Conservation (phyloP, 2,329 filamentous ascomycete species). For the Penicillium sp. region DNA sequence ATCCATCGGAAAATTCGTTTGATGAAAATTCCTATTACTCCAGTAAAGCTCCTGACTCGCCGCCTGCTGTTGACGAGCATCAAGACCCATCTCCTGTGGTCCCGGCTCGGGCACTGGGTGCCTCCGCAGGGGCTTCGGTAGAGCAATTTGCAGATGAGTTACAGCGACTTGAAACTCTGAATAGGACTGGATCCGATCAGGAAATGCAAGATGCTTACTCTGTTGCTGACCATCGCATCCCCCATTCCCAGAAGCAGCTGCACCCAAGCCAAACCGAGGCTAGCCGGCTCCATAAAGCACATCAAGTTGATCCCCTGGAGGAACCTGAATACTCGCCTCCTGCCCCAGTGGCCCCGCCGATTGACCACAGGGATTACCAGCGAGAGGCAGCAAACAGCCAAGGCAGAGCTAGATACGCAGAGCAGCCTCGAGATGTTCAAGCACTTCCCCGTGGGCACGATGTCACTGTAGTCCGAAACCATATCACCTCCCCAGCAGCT, state of each 20-base stretch:
- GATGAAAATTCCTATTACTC: conserved; percentile 97
- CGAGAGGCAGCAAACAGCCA: conserved; percentile 25
- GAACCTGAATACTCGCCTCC: conserved; percentile 52
- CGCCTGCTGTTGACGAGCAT: conserved; percentile 47
- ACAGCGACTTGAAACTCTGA: conserved; percentile 39
- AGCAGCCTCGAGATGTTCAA: conserved; percentile 44
- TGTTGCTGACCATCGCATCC: conserved; percentile 37
- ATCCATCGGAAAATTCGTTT: conserved; percentile 64
- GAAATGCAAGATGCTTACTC: conserved; percentile 41
- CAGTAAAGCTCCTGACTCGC: conserved; percentile 79
- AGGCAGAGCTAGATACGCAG: conserved; percentile 41
- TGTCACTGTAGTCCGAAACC: conserved; percentile 68
- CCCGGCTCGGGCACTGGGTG: conserved; percentile 12
- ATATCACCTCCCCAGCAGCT: conserved; percentile 71
- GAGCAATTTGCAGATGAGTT: conserved; percentile 37
- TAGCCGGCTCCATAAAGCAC: conserved; percentile 22
- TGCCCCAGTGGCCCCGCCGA: conserved; percentile 39
- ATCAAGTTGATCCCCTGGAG: conserved; percentile 39
- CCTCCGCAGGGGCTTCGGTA: conserved; percentile 25
- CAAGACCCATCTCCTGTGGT: conserved; percentile 31
- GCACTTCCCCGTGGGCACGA: conserved; percentile 40
- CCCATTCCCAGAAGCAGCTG: conserved; percentile 31
- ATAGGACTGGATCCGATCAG: conserved; percentile 37
- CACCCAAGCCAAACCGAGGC: conserved; percentile 23
- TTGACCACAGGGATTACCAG: conserved; percentile 28